These are phyloP conservation scores for Fusarium xyrophilum DNA, from an alignment of 2,329 filamentous ascomycete species.

Conservation along the genomic window DNA sequence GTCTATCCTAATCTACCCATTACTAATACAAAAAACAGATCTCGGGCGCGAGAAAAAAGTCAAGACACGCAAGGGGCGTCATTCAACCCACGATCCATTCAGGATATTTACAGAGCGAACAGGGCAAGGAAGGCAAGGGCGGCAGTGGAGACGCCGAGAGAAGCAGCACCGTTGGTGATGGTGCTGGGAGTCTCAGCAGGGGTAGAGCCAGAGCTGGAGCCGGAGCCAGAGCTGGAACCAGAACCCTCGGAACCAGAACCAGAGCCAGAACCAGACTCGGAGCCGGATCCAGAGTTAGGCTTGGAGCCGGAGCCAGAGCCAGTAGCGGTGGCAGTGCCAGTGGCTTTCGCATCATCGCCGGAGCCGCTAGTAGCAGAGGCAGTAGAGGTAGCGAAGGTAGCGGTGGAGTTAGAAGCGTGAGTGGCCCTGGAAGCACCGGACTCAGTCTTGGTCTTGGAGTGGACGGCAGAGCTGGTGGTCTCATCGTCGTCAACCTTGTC, in stretches of 20 bases:
- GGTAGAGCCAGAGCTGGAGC: constrained; percentile 19
- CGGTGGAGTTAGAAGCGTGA: constrained; percentile 43
- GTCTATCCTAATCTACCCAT: constrained; percentile 43
- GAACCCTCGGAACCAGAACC: constrained; percentile 9
- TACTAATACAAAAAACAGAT: constrained; percentile 42
- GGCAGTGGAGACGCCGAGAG: constrained; percentile 28
- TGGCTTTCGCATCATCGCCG: constrained; percentile 59
- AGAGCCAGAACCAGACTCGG: not conserved
- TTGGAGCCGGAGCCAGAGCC: constrained; percentile 13
- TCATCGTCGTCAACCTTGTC: constrained; percentile 46
- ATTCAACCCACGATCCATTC: constrained; percentile 37
- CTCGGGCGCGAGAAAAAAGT: constrained; percentile 35
- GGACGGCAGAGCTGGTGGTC: constrained; percentile 29
- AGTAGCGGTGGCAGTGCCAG: constrained; percentile 32
- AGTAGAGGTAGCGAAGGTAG: constrained; percentile 50
- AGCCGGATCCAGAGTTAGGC: not conserved
- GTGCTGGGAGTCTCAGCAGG: constrained; percentile 30
- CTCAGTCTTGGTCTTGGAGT: constrained; percentile 31
- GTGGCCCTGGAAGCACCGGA: constrained; percentile 17
- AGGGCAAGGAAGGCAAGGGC: constrained; percentile 33
- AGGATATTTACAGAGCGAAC: constrained; percentile 38
- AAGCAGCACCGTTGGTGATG: constrained; percentile 24
- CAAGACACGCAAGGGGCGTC: constrained; percentile 39
- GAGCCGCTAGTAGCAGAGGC: constrained; percentile 55
- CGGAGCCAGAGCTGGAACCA: constrained; percentile 15